These are phyloP conservation scores for Periglandula ipomoeae DNA, from an alignment of 2,329 filamentous ascomycete species.

Conservation along the genomic window DNA sequence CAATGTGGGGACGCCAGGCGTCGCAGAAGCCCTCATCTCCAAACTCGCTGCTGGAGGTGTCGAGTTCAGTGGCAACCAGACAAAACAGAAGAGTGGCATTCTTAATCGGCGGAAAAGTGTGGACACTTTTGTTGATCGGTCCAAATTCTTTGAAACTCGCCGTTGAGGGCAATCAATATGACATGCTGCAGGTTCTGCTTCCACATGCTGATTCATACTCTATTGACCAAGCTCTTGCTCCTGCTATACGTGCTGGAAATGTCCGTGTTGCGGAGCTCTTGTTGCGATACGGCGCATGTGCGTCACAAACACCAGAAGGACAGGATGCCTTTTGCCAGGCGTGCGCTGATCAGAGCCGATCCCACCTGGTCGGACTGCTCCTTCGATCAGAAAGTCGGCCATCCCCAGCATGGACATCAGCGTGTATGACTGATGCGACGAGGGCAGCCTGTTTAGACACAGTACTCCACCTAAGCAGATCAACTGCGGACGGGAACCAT, in stretches of 20 bases:
- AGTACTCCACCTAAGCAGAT: conserved; percentile 41
- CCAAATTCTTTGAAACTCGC: conserved; percentile 42
- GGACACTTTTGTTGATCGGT: conserved; percentile 38
- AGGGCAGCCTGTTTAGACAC: conserved; percentile 40
- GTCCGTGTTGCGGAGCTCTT: conserved; percentile 36
- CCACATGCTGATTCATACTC: conserved; percentile 42
- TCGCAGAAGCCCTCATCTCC: conserved; percentile 45
- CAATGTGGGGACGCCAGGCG: conserved; percentile 40
- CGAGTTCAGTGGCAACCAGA: conserved; percentile 39
- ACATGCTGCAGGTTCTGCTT: conserved; percentile 45
- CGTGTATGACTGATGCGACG: conserved; percentile 42
- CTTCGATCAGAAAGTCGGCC: conserved; percentile 41
- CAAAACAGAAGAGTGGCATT: conserved; percentile 35
- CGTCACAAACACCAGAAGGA: conserved; percentile 36
- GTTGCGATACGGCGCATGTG: conserved; percentile 41
- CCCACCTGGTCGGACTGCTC: conserved; percentile 37
- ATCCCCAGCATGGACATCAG: conserved; percentile 32
- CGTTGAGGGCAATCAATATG: conserved; percentile 37
- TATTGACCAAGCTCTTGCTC: conserved; percentile 39
- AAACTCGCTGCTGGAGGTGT: conserved; percentile 41
- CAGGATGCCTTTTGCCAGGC: conserved; percentile 45
- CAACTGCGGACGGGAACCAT: conserved; percentile 43
- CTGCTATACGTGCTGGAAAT: conserved; percentile 37
- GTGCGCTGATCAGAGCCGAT: conserved; percentile 35
- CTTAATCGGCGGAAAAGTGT: conserved; percentile 40